phyloP scores from a whole-genome alignment of 129 eudicot genomes.

The Deinandra increscens region DNA sequence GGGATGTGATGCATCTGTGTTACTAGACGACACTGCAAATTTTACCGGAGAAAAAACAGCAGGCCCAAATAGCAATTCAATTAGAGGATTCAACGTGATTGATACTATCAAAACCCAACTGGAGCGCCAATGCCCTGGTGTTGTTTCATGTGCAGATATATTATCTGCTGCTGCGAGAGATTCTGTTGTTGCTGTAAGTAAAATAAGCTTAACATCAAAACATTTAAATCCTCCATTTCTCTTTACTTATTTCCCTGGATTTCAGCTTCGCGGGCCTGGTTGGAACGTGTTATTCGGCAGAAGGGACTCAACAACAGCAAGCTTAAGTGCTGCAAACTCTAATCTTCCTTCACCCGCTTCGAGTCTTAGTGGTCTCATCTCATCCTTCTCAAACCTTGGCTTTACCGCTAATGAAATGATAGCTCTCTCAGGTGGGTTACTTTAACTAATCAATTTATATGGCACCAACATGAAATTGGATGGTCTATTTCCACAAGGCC shows the following conservation, averaged over 20 bases:
- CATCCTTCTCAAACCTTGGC: conserved; percentile 48
- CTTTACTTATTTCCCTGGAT: neutral
- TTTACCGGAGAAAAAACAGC: conserved; percentile 57
- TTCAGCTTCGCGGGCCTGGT: conserved; percentile 58
- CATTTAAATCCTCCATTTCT: neutral
- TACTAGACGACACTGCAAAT: conserved; percentile 41
- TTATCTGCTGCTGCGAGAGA: conserved; percentile 50
- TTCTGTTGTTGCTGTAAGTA: conserved; percentile 50
- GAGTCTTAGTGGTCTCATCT: conserved; percentile 41
- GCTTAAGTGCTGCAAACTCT: conserved; percentile 36
- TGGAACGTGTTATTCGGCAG: conserved; percentile 49
- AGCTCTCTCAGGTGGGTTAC: conserved; percentile 50
- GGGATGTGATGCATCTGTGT: conserved; percentile 62
- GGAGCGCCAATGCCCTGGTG: conserved; percentile 35
- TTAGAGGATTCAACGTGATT: conserved; percentile 51
- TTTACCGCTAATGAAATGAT: conserved; percentile 54
- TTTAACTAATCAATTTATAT: too few relatives aligned
- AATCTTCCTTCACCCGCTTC: conserved; percentile 39
- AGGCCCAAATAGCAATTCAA: conserved; percentile 36
- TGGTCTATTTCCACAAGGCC: too few relatives aligned
- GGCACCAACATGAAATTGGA: too few relatives aligned
- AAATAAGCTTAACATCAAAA: neutral
- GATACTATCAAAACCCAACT: conserved; percentile 48
- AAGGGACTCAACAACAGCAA: conserved; percentile 61
- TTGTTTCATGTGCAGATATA: conserved; percentile 56